Percentiles rank a stretch among this genome's conserved stretches.
Conservation (phyloP, 2,329 filamentous ascomycete species). For the Claviceps sorghi region DNA sequence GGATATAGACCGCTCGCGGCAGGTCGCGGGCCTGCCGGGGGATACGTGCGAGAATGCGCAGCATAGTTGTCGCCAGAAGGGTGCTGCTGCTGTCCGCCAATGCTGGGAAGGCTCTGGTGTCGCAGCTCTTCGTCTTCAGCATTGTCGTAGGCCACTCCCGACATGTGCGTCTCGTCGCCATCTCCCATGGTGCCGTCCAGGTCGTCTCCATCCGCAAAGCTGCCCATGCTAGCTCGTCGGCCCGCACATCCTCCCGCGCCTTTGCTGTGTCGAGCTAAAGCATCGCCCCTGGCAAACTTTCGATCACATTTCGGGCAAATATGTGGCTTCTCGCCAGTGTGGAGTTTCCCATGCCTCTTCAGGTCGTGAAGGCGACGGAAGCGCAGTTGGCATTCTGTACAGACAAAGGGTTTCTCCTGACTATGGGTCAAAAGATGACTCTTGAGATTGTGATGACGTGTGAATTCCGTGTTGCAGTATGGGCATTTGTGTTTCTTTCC, state of each 20-base stretch:
- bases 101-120: constrained; percentile 57
- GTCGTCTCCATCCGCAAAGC: constrained; percentile 68
- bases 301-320: constrained; percentile 89
- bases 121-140: constrained; percentile 49
- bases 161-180: constrained; percentile 42
- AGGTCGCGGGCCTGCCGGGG: constrained; percentile 45
- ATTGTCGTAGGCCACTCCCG: constrained; percentile 40
- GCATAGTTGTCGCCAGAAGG: constrained; percentile 41
- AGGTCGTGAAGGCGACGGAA: constrained; percentile 89
- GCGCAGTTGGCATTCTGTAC: constrained; percentile 80
- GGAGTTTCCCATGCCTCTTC: constrained; percentile 90
- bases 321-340: constrained; percentile 91
- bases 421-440: constrained; percentile 94
- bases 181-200: constrained; percentile 36
- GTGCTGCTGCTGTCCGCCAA: constrained; percentile 49
- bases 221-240: constrained; percentile 69
- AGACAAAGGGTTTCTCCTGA: constrained; percentile 95
- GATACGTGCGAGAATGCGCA: constrained; percentile 64
- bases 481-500: constrained; percentile 92
- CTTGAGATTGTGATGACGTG: constrained; percentile 92
- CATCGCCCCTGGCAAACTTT: constrained; percentile 89
- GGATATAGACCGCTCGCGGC: constrained; percentile 44
- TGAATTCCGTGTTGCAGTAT: constrained; percentile 93
- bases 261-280: constrained; percentile 86
- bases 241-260: constrained; percentile 91